Percentiles rank a stretch among this genome's conserved stretches.
Evolutionary conservation across 306 rosid genomes (phyloP).

Genomic region (Quercus parvula): DNA sequence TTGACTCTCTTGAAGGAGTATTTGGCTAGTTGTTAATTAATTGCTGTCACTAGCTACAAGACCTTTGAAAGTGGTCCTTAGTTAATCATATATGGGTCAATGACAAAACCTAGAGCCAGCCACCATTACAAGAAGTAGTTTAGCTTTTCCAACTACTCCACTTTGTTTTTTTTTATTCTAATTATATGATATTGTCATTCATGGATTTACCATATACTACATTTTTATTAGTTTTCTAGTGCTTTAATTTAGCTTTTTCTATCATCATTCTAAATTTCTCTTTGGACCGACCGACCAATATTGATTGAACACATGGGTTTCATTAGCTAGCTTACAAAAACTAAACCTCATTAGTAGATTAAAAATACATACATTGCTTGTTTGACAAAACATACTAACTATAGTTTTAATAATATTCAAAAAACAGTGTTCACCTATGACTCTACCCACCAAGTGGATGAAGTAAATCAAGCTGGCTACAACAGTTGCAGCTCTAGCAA

Average conservation of each 20-base stretch:
- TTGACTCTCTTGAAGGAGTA: neutral
- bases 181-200: too few relatives aligned
- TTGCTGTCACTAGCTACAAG: too few relatives aligned
- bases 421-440: constrained; percentile 56
- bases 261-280: neutral
- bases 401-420: neutral
- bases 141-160: too few relatives aligned
- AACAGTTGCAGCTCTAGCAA: constrained; percentile 39
- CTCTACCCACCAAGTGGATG: constrained; percentile 35
- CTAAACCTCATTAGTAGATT: neutral
- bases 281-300: neutral
- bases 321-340: neutral
- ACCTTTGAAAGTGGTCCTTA: too few relatives aligned
- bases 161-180: too few relatives aligned
- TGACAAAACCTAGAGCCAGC: too few relatives aligned
- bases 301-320: neutral
- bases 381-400: neutral
- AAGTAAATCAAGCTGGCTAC: constrained; percentile 32
- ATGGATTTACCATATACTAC: too few relatives aligned
- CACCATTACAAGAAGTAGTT: too few relatives aligned
- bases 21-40: too few relatives aligned
- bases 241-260: too few relatives aligned
- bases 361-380: neutral
- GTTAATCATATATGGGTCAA: too few relatives aligned
- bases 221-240: too few relatives aligned